Base-by-base conservation (phyloP, 2,329 filamentous ascomycete species). In the Aspergillus sp. region DNA sequence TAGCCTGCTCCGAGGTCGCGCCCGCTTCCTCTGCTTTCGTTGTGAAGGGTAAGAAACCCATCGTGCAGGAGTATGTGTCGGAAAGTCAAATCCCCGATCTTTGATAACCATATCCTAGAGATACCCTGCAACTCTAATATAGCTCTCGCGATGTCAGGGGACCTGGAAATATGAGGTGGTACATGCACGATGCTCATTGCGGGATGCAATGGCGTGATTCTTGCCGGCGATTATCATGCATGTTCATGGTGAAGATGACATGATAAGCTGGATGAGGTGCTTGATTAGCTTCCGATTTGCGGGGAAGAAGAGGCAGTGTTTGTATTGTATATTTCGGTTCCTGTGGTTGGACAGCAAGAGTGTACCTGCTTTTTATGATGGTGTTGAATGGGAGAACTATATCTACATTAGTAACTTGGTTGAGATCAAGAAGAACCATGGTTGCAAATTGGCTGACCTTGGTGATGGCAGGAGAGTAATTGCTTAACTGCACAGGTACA, bases 141-240 rank as follows among this genome's bases (percentile, higher is more conserved):
- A 11, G 15, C 2, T 25, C 2, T 19, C 5, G 8, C 6, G 17
- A 13, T 8, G 42, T 7, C 25, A 15, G 19, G 8, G 17, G 50
- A 8, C 8, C n/a, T 32, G 23, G n/a, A 27, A 30, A n/a, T 8
- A 3, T 10, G 25, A 39, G 32, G 51, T 59, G 57, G 32, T 54
- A 54, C 42, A 15, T 27, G 10, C 13, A 49, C 25, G 49, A 25
- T 59, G 57, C 57, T 59, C 57, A 59, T 59, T 53, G 51, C 19
- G 30, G 42, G 25, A 36, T 36, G 17, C 41, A 44, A 59, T 59
- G 57, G 51, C 50, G 57, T 54, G 57, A 59, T 54, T 47, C 39
- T 32, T 30, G 53, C 15, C 27, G 19, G 53, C 53, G 41, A 27
- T 25, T 39, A 21, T 38, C 50, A 11, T 59, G 38, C 25, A 48